phyloP scores from a whole-genome alignment of 257 asterid genomes.

The Thymus mandschuricus region DNA sequence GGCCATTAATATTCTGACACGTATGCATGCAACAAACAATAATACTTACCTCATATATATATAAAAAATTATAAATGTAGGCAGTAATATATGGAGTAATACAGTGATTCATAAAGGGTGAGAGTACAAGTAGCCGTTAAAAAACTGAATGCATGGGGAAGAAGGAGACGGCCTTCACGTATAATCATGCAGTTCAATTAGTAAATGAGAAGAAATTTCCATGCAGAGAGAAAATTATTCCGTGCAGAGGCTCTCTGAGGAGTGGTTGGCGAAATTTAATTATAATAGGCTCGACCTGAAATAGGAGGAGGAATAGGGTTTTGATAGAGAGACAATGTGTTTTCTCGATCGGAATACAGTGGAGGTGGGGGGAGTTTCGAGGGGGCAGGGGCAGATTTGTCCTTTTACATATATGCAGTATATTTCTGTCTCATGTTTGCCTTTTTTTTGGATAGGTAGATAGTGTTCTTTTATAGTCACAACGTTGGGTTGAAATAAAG shows the following conservation, averaged over 20 bases:
- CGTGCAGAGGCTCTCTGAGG: not conserved
- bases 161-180: not conserved
- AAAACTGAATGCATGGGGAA: slow-evolving; percentile 6
- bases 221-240: not conserved
- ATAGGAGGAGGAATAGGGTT: too few relatives aligned
- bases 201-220: too few relatives aligned
- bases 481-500: too few relatives aligned
- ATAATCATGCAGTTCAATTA: too few relatives aligned
- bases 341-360: not conserved
- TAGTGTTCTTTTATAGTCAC: too few relatives aligned
- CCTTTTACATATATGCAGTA: too few relatives aligned
- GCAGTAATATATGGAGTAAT: too few relatives aligned
- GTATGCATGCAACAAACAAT: too few relatives aligned
- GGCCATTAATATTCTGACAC: not conserved
- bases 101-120: not conserved
- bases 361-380: not conserved
- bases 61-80: too few relatives aligned
- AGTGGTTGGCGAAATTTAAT: not conserved
- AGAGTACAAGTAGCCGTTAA: not conserved
- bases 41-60: too few relatives aligned
- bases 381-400: not conserved
- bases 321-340: not conserved
- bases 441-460: too few relatives aligned
- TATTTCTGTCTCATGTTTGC: too few relatives aligned
- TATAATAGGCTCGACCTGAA: not conserved